Conservation (phyloP, 495 filamentous ascomycete species). For the Cercophora samala region DNA sequence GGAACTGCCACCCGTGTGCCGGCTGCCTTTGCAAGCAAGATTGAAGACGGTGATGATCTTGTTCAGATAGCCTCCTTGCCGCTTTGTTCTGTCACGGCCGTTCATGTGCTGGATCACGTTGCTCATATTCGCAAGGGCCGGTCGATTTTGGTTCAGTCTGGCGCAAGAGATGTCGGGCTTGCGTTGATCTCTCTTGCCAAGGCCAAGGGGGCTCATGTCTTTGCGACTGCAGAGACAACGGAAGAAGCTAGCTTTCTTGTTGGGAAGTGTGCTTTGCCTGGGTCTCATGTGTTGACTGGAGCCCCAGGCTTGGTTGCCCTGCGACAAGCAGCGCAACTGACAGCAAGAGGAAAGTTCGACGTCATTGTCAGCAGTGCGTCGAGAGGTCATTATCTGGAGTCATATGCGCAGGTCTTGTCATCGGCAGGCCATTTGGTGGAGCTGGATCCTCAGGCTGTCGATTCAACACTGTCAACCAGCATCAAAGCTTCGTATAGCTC, state of each 20-base stretch:
- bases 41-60: neutral
- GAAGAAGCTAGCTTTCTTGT: neutral
- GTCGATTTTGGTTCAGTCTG: neutral
- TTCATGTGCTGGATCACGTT: conserved; percentile 21
- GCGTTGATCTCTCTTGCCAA: conserved; percentile 11
- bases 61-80: neutral
- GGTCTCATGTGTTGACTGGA: neutral
- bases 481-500: neutral
- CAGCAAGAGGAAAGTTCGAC: neutral
- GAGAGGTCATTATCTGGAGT: neutral
- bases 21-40: neutral
- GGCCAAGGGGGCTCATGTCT: neutral
- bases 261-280: neutral
- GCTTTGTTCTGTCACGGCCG: neutral
- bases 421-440: neutral
- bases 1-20: neutral
- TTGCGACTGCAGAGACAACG: neutral
- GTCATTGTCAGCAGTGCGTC: neutral
- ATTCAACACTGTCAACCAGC: neutral
- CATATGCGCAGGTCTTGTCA: neutral
- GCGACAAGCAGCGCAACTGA: neutral
- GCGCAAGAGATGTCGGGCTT: neutral
- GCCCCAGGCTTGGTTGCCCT: neutral
- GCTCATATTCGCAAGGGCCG: conserved; percentile 5
- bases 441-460: neutral